Evolutionary conservation across 257 asterid species (phyloP).

Genomic region (Solanum lycopersicoides): DNA sequence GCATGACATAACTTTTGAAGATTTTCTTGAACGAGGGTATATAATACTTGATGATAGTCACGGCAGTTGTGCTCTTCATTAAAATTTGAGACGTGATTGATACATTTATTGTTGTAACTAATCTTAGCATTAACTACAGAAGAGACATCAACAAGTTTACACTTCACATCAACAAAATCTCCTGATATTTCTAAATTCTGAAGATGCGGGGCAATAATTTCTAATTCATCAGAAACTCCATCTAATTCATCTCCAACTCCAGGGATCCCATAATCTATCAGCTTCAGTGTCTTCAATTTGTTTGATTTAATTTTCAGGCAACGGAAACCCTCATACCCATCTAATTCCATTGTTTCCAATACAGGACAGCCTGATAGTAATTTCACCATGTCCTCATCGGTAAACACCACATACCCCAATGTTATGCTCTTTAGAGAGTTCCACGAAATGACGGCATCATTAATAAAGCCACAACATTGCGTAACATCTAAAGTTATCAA

Average conservation of each 20-base stretch:
- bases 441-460: too few species aligned
- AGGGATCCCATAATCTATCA: neutral
- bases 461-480: too few species aligned
- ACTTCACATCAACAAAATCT: neutral
- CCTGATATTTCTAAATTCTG: neutral
- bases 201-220: neutral
- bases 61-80: neutral
- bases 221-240: neutral
- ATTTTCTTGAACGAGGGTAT: too few species aligned
- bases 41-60: too few species aligned
- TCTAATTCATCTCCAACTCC: too few species aligned
- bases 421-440: too few species aligned
- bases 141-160: neutral
- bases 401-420: too few species aligned
- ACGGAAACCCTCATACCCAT: neutral
- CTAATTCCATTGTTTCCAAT: too few species aligned
- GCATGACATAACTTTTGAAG: too few species aligned
- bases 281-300: neutral
- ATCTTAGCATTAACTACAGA: neutral
- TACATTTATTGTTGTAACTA: neutral
- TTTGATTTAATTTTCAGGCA: neutral
- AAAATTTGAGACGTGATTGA: neutral
- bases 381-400: too few species aligned
- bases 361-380: too few species aligned
- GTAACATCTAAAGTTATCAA: too few species aligned